phyloP scores from a whole-genome alignment of 495 filamentous ascomycete species.

The Penicillium samsonianum region DNA sequence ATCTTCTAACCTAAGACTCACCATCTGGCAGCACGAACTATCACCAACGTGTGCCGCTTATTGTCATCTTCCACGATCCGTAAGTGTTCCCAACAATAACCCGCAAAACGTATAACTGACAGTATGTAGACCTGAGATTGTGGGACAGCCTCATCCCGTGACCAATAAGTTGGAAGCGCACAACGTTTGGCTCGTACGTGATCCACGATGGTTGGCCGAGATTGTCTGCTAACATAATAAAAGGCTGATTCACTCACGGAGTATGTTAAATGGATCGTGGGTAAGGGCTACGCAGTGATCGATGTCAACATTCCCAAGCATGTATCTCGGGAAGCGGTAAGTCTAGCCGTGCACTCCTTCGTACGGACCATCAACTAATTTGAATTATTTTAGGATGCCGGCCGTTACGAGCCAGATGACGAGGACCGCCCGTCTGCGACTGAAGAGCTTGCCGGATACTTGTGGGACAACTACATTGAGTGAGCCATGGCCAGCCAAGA shows the following conservation, averaged over 20 bases:
- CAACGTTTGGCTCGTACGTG: conserved; percentile 81
- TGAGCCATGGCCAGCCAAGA: conserved; percentile 28
- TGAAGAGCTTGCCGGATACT: conserved; percentile 75
- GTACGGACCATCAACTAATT: conserved; percentile 5
- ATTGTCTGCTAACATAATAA: conserved; percentile 39
- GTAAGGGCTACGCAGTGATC: conserved; percentile 73
- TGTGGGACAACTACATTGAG: conserved; percentile 98
- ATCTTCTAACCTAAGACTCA: background rate
- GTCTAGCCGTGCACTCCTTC: background rate
- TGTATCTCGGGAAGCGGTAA: conserved; percentile 48
- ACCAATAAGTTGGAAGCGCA: conserved; percentile 75
- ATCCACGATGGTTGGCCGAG: conserved; percentile 6
- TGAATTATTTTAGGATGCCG: conserved; percentile 34
- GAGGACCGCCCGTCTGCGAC: conserved; percentile 52
- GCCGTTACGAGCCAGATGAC: conserved; percentile 46
- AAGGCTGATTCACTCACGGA: conserved; percentile 76
- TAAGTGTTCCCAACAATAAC: conserved; percentile 45
- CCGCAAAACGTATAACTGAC: background rate
- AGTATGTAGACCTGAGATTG: conserved; percentile 63
- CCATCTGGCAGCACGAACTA: conserved; percentile 51
- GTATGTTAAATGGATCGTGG: conserved; percentile 80
- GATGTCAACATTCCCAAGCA: conserved; percentile 87
- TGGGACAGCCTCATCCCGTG: conserved; percentile 64
- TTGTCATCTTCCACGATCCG: conserved; percentile 84
- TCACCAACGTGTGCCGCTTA: conserved; percentile 51